phyloP scores from a whole-genome alignment of 163 green algal genomes.

The Volvox carteri region DNA sequence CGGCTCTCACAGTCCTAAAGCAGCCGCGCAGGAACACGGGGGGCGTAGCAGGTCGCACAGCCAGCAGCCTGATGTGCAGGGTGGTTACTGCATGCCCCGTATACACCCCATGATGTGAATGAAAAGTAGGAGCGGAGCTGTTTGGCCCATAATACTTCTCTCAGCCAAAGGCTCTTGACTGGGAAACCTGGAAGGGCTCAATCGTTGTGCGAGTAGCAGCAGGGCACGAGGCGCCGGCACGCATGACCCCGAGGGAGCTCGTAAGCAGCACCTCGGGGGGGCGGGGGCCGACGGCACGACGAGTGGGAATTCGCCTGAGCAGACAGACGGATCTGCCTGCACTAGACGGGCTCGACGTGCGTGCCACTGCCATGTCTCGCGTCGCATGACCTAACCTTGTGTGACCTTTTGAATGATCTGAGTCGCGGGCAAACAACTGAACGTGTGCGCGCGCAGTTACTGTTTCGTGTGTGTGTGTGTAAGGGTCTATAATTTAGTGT shows the following conservation, averaged over 20 bases:
- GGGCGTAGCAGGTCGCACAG: too few species aligned
- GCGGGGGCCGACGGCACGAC: slow-evolving; percentile 34
- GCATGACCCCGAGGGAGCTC: neutral
- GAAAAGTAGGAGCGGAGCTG: too few species aligned
- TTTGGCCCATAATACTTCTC: slow-evolving; percentile 74
- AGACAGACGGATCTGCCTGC: neutral
- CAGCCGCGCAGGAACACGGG: too few species aligned
- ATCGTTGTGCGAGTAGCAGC: slow-evolving; percentile 42
- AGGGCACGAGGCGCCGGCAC: neutral
- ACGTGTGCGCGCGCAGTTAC: too few species aligned
- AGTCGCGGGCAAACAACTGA: too few species aligned
- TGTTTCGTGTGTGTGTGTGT: neutral
- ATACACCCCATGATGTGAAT: too few species aligned
- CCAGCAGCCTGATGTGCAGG: too few species aligned
- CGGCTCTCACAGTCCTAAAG: too few species aligned
- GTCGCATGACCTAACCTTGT: neutral
- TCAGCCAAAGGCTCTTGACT: slow-evolving; percentile 66
- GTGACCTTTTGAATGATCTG: too few species aligned
- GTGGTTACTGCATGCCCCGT: too few species aligned
- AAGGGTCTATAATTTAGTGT: too few species aligned
- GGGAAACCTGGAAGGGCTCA: slow-evolving; percentile 70
- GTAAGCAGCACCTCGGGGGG: neutral
- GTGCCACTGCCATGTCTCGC: slow-evolving; percentile 30
- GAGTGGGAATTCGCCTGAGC: neutral
- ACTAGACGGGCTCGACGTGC: slow-evolving; percentile 8